Conservation (phyloP, 805 yeast species). For the Kuraishia hungarica region DNA sequence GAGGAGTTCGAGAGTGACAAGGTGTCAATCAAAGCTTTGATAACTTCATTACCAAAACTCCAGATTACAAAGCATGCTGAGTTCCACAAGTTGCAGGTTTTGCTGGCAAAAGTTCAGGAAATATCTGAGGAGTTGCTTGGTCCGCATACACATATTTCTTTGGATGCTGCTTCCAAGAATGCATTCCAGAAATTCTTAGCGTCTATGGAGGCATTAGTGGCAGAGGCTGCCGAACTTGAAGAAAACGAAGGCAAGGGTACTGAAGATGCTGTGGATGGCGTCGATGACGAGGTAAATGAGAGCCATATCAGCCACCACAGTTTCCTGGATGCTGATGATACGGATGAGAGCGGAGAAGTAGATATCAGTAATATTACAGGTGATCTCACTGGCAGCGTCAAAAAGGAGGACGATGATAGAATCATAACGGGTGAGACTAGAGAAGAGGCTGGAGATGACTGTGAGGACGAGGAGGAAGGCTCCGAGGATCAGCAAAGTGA, state of each 20-base stretch:
- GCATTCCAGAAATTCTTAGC: slow-evolving; percentile 16
- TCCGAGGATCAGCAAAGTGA: slow-evolving; percentile 7
- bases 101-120: slow-evolving; percentile 11
- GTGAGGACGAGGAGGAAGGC: neutral
- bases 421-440: neutral
- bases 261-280: neutral
- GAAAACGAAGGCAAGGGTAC: neutral
- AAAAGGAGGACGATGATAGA: neutral
- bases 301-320: neutral
- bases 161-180: slow-evolving; percentile 13
- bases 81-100: slow-evolving; percentile 4
- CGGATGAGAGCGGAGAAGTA: slow-evolving; percentile 3
- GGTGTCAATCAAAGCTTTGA: slow-evolving; percentile 41
- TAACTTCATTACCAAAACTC: slow-evolving; percentile 42
- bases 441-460: neutral
- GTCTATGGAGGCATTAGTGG: slow-evolving; percentile 17
- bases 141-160: neutral
- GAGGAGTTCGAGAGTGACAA: slow-evolving; percentile 39
- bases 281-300: neutral
- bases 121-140: slow-evolving; percentile 4
- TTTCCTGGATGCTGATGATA: neutral
- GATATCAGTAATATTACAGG: neutral
- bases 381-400: neutral
- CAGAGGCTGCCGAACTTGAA: slow-evolving; percentile 8
- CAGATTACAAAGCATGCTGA: slow-evolving; percentile 25